These are phyloP conservation scores for Dactylellina drechsleri DNA, from an alignment of 2,329 filamentous ascomycete species.

Conservation along the genomic window DNA sequence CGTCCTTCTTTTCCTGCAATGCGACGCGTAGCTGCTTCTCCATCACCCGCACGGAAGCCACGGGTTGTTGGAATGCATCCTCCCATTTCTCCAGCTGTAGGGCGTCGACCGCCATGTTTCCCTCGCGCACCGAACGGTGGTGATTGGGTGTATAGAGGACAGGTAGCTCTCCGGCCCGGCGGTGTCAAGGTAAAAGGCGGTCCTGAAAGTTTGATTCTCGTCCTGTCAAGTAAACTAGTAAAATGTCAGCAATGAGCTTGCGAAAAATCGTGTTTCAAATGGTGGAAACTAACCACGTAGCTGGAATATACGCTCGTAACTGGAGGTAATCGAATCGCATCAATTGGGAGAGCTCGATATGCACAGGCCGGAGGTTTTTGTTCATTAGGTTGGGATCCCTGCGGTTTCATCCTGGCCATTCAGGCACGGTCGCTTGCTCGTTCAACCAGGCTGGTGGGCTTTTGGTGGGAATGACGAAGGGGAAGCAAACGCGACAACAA, in stretches of 20 bases:
- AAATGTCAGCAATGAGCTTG: too few relatives aligned
- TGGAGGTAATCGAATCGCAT: conserved; percentile 8
- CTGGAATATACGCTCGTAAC: neutral
- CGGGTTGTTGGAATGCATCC: conserved; percentile 72
- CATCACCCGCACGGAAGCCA: conserved; percentile 71
- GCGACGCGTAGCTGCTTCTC: conserved; percentile 73
- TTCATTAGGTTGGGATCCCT: conserved; percentile 21
- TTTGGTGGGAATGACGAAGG: neutral
- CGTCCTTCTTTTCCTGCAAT: conserved; percentile 72
- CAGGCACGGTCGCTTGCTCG: conserved; percentile 8
- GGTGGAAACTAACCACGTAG: conserved; percentile 36
- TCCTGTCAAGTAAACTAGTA: too few relatives aligned
- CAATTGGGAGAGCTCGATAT: conserved; percentile 17
- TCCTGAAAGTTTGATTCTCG: neutral
- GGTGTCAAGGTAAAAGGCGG: neutral
- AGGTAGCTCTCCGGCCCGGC: conserved; percentile 5
- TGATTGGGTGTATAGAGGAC: neutral
- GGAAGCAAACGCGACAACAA: too few relatives aligned
- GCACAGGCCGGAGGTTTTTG: conserved; percentile 32
- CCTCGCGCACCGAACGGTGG: neutral
- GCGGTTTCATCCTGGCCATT: conserved; percentile 16
- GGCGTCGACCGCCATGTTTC: conserved; percentile 67
- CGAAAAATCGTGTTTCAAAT: too few relatives aligned
- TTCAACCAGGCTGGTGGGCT: neutral
- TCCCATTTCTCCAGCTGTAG: conserved; percentile 73